phyloP scores from a whole-genome alignment of 371 early-diverging fungal species.

The Rhizopus microsporus region DNA sequence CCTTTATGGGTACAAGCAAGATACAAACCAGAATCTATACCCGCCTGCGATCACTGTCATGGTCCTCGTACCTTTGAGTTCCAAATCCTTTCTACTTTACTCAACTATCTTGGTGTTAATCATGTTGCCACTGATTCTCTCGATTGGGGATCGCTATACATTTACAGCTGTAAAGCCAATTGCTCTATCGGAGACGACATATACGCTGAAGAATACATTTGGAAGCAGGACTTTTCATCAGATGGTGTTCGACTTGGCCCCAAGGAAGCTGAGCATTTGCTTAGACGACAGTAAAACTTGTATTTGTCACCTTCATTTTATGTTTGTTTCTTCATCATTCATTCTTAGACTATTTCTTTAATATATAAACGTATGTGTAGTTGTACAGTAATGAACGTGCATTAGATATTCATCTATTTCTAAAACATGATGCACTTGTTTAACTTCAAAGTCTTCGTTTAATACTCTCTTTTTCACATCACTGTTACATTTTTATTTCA shows the following conservation, averaged over 20 bases:
- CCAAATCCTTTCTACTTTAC: slow-evolving; percentile 79
- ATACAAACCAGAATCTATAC: slow-evolving; percentile 67
- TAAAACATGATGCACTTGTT: too few relatives aligned
- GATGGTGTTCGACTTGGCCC: slow-evolving; percentile 61
- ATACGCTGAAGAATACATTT: slow-evolving; percentile 68
- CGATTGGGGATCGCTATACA: slow-evolving; percentile 91
- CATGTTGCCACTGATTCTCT: slow-evolving; percentile 70
- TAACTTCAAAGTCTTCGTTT: too few relatives aligned
- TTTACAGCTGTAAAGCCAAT: slow-evolving; percentile 87
- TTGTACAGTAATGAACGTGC: too few relatives aligned
- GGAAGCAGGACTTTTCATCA: slow-evolving; percentile 72
- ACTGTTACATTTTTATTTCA: too few relatives aligned
- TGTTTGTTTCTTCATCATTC: neutral
- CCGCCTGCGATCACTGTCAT: slow-evolving; percentile 77
- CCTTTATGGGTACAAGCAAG: slow-evolving; percentile 84
- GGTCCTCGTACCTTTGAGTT: slow-evolving; percentile 86
- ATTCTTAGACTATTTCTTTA: neutral
- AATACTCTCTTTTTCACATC: too few relatives aligned
- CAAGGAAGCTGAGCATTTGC: slow-evolving; percentile 19
- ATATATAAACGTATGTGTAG: too few relatives aligned
- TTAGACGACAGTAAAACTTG: slow-evolving; percentile 1
- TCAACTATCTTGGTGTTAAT: slow-evolving; percentile 81
- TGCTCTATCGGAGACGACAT: slow-evolving; percentile 61
- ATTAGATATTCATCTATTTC: too few relatives aligned
- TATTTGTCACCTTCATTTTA: neutral